Conservation (phyloP, 1,284 basidiomycete species). For the Austroboletus novae-zelandiae region DNA sequence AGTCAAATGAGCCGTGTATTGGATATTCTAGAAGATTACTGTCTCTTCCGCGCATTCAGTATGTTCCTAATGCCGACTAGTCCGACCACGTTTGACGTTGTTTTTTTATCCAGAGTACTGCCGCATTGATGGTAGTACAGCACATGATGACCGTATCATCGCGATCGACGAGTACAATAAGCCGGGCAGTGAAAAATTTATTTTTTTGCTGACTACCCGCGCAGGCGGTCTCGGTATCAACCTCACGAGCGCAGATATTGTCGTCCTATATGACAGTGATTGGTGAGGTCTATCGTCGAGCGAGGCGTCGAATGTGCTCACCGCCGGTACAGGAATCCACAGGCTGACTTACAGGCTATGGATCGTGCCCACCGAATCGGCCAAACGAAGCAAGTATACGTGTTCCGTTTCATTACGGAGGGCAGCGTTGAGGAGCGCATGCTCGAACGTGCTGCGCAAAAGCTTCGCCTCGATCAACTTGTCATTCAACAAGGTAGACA, state of each 20-base stretch:
- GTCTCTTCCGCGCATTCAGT: constrained; percentile 90
- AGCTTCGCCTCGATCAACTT: constrained; percentile 92
- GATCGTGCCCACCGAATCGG: constrained; percentile 98
- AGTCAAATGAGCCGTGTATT: constrained; percentile 96
- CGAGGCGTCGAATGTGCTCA: constrained; percentile 10
- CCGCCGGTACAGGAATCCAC: constrained; percentile 74
- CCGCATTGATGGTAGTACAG: constrained; percentile 93
- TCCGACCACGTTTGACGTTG: not conserved
- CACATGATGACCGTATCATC: constrained; percentile 93
- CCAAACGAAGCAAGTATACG: constrained; percentile 98
- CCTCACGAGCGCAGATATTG: constrained; percentile 91
- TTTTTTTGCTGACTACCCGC: constrained; percentile 95
- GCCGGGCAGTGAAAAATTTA: constrained; percentile 92
- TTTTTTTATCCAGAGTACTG: constrained; percentile 73
- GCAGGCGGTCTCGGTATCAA: constrained; percentile 99
- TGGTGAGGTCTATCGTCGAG: constrained; percentile 52
- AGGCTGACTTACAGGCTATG: constrained; percentile 99
- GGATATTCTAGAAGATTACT: constrained; percentile 98
- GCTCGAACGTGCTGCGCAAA: constrained; percentile 95
- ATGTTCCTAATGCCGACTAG: constrained; percentile 31
- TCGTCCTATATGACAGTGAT: constrained; percentile 97
- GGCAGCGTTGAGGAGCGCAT: constrained; percentile 97
- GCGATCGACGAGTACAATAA: constrained; percentile 99
- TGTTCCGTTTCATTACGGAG: constrained; percentile 97
- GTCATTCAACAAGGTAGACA: constrained; percentile 96